Conservation (phyloP, 257 asterid species). For the Solanum megistacrolobum region DNA sequence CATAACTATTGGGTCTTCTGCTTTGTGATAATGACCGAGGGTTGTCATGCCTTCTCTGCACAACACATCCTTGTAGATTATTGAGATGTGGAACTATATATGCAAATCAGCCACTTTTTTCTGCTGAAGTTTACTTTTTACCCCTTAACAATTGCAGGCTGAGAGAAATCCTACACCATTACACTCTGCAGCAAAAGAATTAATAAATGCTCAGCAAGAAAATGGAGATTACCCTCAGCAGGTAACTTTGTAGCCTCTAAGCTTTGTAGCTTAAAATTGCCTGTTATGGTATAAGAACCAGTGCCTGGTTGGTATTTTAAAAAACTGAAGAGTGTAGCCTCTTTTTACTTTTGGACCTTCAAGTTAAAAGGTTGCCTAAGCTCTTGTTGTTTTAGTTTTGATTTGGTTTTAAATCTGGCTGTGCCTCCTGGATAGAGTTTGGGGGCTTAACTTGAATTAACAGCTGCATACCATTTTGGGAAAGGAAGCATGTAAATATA, state of each 20-base stretch:
- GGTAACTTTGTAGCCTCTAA: conserved; percentile 29
- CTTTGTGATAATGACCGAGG: neutral
- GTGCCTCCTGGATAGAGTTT: neutral
- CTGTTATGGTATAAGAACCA: neutral
- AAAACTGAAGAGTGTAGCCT: neutral
- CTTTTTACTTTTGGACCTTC: neutral
- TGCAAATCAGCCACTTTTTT: neutral
- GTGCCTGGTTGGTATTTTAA: neutral
- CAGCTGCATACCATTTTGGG: neutral
- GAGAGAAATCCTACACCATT: conserved; percentile 76
- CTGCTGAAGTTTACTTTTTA: neutral
- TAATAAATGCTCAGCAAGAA: conserved; percentile 81
- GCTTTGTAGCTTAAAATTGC: neutral
- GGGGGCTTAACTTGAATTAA: neutral
- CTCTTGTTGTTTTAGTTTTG: neutral
- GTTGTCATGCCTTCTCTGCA: neutral
- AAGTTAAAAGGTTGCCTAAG: neutral
- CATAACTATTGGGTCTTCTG: neutral
- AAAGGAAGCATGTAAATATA: neutral
- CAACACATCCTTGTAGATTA: neutral
- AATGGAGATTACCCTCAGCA: conserved; percentile 93
- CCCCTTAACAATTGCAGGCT: conserved; percentile 39
- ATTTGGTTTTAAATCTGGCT: neutral
- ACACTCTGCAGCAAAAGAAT: conserved; percentile 74
- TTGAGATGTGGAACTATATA: neutral